Conservation (phyloP, 1,284 basidiomycete genomes). For the Trametes pubescens region DNA sequence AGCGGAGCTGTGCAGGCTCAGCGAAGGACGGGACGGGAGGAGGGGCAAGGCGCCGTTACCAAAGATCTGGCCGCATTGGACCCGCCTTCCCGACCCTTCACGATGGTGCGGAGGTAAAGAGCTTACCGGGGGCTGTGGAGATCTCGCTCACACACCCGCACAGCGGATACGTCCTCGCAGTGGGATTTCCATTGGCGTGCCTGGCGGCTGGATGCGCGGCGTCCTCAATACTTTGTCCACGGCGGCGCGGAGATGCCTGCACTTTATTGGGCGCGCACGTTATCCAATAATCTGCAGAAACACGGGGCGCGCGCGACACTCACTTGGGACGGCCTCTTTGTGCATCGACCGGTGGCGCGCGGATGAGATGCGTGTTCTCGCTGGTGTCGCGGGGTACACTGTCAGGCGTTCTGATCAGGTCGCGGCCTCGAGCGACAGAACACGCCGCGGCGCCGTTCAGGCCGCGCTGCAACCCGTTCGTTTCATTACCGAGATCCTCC, state of each 20-base stretch:
- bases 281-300: neutral
- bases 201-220: conserved; percentile 8
- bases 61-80: conserved; percentile 6
- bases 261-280: neutral
- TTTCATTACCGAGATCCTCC: conserved; percentile 23
- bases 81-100: conserved; percentile 13
- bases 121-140: conserved; percentile 23
- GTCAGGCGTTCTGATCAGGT: neutral
- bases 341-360: neutral
- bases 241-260: neutral
- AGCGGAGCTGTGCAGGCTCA: neutral
- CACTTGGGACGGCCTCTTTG: neutral
- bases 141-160: conserved; percentile 14
- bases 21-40: neutral
- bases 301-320: neutral
- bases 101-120: conserved; percentile 29
- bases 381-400: neutral
- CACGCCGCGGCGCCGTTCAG: conserved; percentile 8
- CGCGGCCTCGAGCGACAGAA: neutral
- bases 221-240: neutral
- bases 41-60: conserved; percentile 1
- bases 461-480: conserved; percentile 17
- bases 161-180: neutral
- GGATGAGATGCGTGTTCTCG: neutral
- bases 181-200: conserved; percentile 21